Evolutionary conservation across 1,139 yeast species (phyloP), one percentile per base, ranked within the genome.

Genomic region (Nakaseomyces bracarensis): DNA sequence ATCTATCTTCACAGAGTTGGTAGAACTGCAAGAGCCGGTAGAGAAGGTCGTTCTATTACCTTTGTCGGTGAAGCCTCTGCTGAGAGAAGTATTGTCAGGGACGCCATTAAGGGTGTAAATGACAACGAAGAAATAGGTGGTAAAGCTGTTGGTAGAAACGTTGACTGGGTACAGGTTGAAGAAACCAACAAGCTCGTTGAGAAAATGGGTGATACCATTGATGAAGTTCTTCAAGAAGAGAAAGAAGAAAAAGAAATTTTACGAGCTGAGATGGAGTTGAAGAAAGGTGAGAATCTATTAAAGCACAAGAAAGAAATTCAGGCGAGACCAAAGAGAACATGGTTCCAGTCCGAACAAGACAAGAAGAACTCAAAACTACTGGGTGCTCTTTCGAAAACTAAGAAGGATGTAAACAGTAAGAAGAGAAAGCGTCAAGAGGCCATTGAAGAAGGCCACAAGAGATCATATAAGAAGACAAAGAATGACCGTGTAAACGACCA

Each of bases 21-120:
- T 67, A 84, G 99, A 74, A 91, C 98, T 43, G 99, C 98, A 9
- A 85, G 99, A 75, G 99, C 96, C 42, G 98, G 98, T 29, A 77
- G 97, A 64, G 86, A 84, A 43, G 99, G 99, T 73, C 75, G 75
- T 44, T 82, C 96, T 38, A 82, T 91, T 37, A 80, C 97, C 3
- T 79, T 91, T 62, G 98, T 93, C 8, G 97, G 97, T 15, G 98
- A 91, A 61, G 71, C 85, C 1, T 71, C 85, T 18, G 75, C 72
- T 46, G 98, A 91, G 53, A 78, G 98, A 66, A 69, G 74, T 35
- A 86, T 93, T 54, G 97, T 91, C 13, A 87, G 83, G 61, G 85
- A 79, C 21, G 95, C 95, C 2, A 79, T 91, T 51, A 82, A 79
- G 57, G 73, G 77, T 45, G 76, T 74, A 3, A 75, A 73, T 41